Base-by-base conservation (phyloP, 1,284 basidiomycete species). In the Ustilago nuda region DNA sequence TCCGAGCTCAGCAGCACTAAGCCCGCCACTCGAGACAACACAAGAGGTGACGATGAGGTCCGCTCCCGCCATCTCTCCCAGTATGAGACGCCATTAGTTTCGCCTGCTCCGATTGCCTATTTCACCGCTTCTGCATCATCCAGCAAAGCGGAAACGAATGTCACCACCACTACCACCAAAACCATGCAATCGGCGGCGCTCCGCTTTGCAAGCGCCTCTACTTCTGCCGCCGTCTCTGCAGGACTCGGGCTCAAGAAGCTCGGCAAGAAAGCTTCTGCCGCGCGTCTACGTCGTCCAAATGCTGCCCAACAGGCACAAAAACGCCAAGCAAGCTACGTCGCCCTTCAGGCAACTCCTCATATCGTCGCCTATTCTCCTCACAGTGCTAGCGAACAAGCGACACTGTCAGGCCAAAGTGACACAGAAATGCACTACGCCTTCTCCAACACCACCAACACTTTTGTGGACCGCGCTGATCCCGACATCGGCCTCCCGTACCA, bases 401-500 rank as follows among this genome's bases (percentile, higher is more conserved):
- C 43, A 19, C 17, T 15, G 43, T 17, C 8, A 19, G 43, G 19
- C 8, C 43, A 19, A 6, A 8, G n/a, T 19, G 7, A 8, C n/a
- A 19, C n/a, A 7, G 7, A 45, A 7, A 6, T 19, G 43, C 56
- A 36, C 17, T 53, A 51, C 43, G 55, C 51, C 37, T 48, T 41
- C 43, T n/a, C 63, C 11, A 57, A 5, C 37, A 39, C 23, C 32
- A 7, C 45, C n/a, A 11, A 66, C 43, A 37, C 60, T 2, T 77
- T 67, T 27, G 57, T 64, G 11, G 62, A 74, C 46, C 37, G 61
- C 46, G 69, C 71, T 15, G 80, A 82, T 45, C 71, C 80, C 4
- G 57, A 52, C n/a, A 82, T 82, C 45, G 66, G 80, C 15, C 61
- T 81, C 13, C 80, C 80, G 13, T 81, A 66, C 57, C 61, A 75